These are phyloP conservation scores for Ophiostoma montium DNA, from an alignment of 2,329 filamentous ascomycete species.

Conservation along the genomic window DNA sequence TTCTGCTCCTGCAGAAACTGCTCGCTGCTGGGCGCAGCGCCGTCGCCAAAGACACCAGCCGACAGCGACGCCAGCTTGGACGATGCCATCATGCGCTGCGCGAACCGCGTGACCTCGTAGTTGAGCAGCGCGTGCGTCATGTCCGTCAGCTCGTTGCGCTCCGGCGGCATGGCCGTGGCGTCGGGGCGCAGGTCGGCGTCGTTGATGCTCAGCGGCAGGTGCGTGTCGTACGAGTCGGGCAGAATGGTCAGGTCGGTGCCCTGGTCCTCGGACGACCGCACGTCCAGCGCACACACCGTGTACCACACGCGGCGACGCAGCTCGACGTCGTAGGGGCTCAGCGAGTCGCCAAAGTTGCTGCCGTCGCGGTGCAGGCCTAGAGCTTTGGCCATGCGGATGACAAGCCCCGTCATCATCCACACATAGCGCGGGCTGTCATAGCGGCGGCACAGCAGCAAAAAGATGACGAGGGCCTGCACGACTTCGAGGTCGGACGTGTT, in stretches of 20 bases:
- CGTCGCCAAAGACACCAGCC: conserved; percentile 11
- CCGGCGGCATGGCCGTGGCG: conserved; percentile 29
- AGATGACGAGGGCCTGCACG: conserved; percentile 44
- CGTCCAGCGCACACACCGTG: conserved; percentile 42
- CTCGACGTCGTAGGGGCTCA: conserved; percentile 45
- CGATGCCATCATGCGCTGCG: conserved; percentile 23
- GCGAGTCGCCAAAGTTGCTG: conserved; percentile 25
- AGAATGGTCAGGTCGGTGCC: conserved; percentile 29
- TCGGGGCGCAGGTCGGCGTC: conserved; percentile 34
- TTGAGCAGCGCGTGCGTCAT: conserved; percentile 30
- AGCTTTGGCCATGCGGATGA: conserved; percentile 43
- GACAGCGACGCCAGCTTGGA: background rate
- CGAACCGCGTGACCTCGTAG: conserved; percentile 22
- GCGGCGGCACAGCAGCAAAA: conserved; percentile 33
- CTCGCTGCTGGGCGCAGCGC: background rate
- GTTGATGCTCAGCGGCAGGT: conserved; percentile 41
- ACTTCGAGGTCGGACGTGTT: conserved; percentile 41
- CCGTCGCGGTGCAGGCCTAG: conserved; percentile 47
- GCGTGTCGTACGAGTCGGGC: conserved; percentile 30
- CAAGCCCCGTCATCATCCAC: conserved; percentile 45
- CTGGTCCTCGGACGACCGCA: conserved; percentile 37
- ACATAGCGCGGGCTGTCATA: conserved; percentile 38
- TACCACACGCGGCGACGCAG: conserved; percentile 48
- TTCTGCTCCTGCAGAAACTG: conserved; percentile 26
- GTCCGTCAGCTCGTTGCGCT: conserved; percentile 39